Conservation (phyloP, 129 eudicot species). For the Rutidosis leptorrhynchoides region DNA sequence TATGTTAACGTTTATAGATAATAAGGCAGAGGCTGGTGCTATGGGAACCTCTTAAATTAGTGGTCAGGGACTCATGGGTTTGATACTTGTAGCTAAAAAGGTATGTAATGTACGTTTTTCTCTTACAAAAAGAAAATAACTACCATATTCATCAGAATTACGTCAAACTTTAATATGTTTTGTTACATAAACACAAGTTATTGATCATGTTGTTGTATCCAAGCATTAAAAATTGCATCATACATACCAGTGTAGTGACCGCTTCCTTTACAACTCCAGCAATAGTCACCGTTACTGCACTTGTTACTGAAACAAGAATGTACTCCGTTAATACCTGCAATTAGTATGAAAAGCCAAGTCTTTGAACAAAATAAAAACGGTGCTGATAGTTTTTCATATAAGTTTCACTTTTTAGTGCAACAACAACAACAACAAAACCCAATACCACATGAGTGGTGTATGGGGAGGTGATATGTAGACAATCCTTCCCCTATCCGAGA, state of each 20-base stretch:
- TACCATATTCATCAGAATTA: background rate
- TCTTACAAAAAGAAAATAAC: no score
- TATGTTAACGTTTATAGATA: background rate
- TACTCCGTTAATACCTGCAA: constrained; percentile 91
- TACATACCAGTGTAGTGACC: constrained; percentile 92
- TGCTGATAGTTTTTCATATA: background rate
- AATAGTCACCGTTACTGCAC: constrained; percentile 94
- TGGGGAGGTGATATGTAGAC: no score
- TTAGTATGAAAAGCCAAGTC: background rate
- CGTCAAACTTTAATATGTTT: background rate
- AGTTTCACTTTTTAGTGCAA: no score
- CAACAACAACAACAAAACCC: no score
- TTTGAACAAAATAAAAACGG: background rate
- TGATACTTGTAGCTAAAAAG: background rate
- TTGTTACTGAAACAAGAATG: constrained; percentile 87
- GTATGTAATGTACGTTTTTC: background rate
- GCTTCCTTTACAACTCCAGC: constrained; percentile 99
- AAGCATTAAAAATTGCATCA: constrained; percentile 1
- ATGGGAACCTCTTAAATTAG: background rate
- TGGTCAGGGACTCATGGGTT: background rate
- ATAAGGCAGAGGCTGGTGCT: no score
- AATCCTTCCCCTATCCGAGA: no score
- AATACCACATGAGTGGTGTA: no score
- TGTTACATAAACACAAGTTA: background rate
- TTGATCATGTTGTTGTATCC: background rate